These are phyloP conservation scores for Chaetomium tenue DNA, from an alignment of 495 filamentous ascomycete genomes.

Conservation along the genomic window DNA sequence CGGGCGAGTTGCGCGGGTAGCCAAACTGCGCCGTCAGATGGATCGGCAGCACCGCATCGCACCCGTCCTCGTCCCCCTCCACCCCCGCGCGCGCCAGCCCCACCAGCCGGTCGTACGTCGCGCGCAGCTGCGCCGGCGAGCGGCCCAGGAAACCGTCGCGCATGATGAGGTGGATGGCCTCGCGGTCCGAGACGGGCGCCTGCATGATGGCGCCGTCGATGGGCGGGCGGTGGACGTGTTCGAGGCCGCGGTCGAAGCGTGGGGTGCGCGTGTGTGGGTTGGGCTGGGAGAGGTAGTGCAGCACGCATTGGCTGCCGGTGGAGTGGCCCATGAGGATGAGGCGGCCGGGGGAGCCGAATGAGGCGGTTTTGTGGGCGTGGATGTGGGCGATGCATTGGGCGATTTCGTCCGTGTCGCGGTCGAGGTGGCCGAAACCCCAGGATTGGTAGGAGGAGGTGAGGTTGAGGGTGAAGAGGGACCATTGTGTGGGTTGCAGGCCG, in stretches of 20 bases:
- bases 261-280: slow-evolving; percentile 25
- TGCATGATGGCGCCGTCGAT: slow-evolving; percentile 74
- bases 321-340: slow-evolving; percentile 76
- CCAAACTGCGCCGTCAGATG: slow-evolving; percentile 48
- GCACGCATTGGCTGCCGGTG: slow-evolving; percentile 69
- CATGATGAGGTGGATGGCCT: slow-evolving; percentile 48
- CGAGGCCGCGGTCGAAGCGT: slow-evolving; percentile 21
- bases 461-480: slow-evolving; percentile 60
- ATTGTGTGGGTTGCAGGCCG: slow-evolving; percentile 53
- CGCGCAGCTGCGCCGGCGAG: slow-evolving; percentile 24
- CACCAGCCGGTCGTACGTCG: slow-evolving; percentile 52
- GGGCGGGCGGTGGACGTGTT: slow-evolving; percentile 36
- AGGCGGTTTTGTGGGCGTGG: slow-evolving; percentile 43
- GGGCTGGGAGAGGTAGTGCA: slow-evolving; percentile 59
- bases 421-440: slow-evolving; percentile 64
- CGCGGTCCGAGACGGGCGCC: slow-evolving; percentile 68
- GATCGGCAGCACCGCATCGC: slow-evolving; percentile 57
- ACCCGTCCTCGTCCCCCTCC: slow-evolving; percentile 41
- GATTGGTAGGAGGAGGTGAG: slow-evolving; percentile 63
- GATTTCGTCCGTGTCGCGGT: slow-evolving; percentile 65
- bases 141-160: slow-evolving; percentile 27
- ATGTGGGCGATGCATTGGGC: slow-evolving; percentile 59
- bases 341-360: slow-evolving; percentile 45
- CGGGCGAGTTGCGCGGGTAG: slow-evolving; percentile 39
- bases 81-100: slow-evolving; percentile 45